Evolutionary conservation across 1,139 yeast genomes (phyloP), one percentile per base, ranked within the genome.

Genomic region (Protomyces inundatus): DNA sequence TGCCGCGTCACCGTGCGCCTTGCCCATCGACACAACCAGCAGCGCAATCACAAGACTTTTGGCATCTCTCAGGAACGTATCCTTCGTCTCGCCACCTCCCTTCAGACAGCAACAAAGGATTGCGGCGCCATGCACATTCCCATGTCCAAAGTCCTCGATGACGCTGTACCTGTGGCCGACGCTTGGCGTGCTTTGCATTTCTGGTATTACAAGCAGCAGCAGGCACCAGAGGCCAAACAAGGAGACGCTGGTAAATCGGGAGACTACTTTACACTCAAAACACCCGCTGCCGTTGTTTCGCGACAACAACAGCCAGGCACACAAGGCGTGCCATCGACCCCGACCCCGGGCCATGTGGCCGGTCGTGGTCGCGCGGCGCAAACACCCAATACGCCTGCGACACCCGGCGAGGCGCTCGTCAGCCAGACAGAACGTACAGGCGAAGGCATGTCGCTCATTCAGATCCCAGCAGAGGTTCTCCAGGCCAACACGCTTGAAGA

Each of bases 1-100:
- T 76, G 90, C 71, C 83, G 82, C 66, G 84, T 88, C n/a, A 81
- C 84, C 56, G 82, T 84, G 1, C 75, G 82, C 7, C 73, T 86
- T 64, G 87, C 84, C 2, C 87, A 86, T 70, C 78, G 87, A 61
- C 59, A 55, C 9, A 56, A 54, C 51, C 61, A 68, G 70, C 34
- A 66, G 70, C 62, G 67, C 30, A 53, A 45, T 37, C 50, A 48
- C 33, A 54, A 55, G 32, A 42, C 45, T 34, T 66, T 55, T 48
- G 45, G 46, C 9, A 53, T 66, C 6, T 64, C 66, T 1, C 64
- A 61, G 35, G 67, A 66, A 23, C 64, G 64, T 33, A 45, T 64
- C 16, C 52, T 67, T 46, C 61, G 63, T 4, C 55, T 66, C 9
- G 55, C 66, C 5, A 52, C 54, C 12, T 51, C 61, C 33, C 59